Percentiles rank a stretch among this genome's conserved stretches.
Conservation (phyloP, 2,329 filamentous ascomycete genomes). For the Fusarium buxicola region DNA sequence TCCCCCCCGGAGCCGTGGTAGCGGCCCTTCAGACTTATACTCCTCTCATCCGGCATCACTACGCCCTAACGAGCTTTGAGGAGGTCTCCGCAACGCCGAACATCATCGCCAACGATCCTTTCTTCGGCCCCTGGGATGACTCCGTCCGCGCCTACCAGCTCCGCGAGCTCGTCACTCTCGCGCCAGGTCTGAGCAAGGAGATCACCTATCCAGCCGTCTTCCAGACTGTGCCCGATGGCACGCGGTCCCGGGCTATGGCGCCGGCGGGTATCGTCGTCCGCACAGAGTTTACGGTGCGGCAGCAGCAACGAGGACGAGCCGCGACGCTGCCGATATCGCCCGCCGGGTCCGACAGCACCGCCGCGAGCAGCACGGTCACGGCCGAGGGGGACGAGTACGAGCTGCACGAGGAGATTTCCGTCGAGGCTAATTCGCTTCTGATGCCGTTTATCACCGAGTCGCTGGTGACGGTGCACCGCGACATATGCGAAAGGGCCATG, state of each 20-base stretch:
- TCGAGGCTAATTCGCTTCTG: slow-evolving; percentile 51
- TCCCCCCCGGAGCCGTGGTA: slow-evolving; percentile 54
- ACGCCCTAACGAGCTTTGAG: slow-evolving; percentile 51
- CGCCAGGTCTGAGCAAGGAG: slow-evolving; percentile 56
- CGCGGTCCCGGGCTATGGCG: slow-evolving; percentile 58
- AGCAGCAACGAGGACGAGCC: slow-evolving; percentile 30
- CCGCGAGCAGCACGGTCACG: slow-evolving; percentile 41
- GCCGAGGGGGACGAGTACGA: slow-evolving; percentile 49
- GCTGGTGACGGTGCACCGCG: slow-evolving; percentile 47
- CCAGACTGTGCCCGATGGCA: slow-evolving; percentile 55
- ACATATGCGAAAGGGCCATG: slow-evolving; percentile 49
- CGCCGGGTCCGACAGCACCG: slow-evolving; percentile 44
- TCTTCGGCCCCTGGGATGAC: slow-evolving; percentile 55
- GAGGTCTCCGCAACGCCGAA: slow-evolving; percentile 49
- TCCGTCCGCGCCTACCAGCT: slow-evolving; percentile 51
- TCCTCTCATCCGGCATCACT: slow-evolving; percentile 57
- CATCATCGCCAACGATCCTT: slow-evolving; percentile 54
- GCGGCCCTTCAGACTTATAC: slow-evolving; percentile 54
- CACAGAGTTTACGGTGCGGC: slow-evolving; percentile 51
- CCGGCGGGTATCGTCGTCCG: slow-evolving; percentile 58
- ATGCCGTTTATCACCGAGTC: slow-evolving; percentile 52
- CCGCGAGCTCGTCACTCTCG: slow-evolving; percentile 50
- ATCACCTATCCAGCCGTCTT: slow-evolving; percentile 58
- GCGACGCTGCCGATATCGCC: slow-evolving; percentile 37
- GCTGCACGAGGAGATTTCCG: slow-evolving; percentile 48